These are phyloP conservation scores for Pholiota microspora DNA, from an alignment of 768 basidiomycete species.

Conservation along the genomic window DNA sequence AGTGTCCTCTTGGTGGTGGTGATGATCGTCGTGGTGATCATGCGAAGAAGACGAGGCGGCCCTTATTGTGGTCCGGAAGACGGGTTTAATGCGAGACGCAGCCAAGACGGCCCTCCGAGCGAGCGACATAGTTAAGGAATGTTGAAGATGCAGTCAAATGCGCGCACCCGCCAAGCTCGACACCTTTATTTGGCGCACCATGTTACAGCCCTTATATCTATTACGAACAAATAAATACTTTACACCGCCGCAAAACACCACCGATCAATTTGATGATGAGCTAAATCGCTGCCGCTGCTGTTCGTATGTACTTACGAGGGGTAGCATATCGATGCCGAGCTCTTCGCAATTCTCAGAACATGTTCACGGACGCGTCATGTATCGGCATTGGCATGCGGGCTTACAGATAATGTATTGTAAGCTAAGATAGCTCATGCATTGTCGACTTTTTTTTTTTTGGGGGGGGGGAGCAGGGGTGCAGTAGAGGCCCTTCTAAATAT, in stretches of 20 bases:
- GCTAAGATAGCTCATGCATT: neutral
- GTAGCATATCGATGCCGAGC: neutral
- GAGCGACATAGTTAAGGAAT: slow-evolving; percentile 37
- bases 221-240: neutral
- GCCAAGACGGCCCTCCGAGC: slow-evolving; percentile 36
- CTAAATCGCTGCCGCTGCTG: neutral
- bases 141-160: neutral
- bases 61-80: slow-evolving; percentile 35
- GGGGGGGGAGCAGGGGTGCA: neutral
- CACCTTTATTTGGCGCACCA: neutral
- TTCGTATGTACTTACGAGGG: too few relatives aligned
- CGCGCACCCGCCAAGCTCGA: neutral
- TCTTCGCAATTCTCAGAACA: neutral
- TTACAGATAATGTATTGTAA: neutral
- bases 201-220: too few relatives aligned
- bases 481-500: neutral
- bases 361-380: neutral
- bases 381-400: neutral
- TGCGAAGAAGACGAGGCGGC: slow-evolving; percentile 44
- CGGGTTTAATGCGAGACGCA: slow-evolving; percentile 30
- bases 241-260: neutral
- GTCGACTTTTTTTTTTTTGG: neutral
- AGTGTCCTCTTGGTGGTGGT: slow-evolving; percentile 30
- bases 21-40: slow-evolving; percentile 39
- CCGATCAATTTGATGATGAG: neutral